Percentiles rank a stretch among this genome's conserved stretches.
Evolutionary conservation across 164 flowering plant species (phyloP).

Genomic region (Macadamia integrifolia): DNA sequence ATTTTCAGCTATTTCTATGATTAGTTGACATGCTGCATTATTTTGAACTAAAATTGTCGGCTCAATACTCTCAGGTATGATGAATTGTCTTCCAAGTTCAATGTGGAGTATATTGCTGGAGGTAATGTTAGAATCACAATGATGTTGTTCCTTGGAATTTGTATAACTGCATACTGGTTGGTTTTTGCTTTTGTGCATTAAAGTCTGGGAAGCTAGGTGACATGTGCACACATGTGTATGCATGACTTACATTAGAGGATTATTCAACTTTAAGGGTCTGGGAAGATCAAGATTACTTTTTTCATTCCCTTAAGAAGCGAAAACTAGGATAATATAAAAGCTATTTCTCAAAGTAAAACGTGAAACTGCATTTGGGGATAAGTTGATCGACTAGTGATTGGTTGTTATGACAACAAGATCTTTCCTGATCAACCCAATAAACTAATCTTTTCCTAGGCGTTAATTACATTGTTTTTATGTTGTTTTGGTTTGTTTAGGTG

Average conservation of each 20-base stretch:
- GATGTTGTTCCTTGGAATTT: not conserved
- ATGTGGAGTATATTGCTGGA: slow-evolving; percentile 82
- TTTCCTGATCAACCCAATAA: not conserved
- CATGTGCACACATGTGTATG: too few species aligned
- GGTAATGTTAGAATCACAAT: slow-evolving; percentile 31
- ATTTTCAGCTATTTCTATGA: not conserved
- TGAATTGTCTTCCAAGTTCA: slow-evolving; percentile 46
- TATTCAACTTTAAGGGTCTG: too few species aligned
- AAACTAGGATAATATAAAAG: too few species aligned
- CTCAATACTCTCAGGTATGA: slow-evolving; percentile 48
- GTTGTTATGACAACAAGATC: too few species aligned
- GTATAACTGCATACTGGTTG: not conserved
- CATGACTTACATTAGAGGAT: too few species aligned
- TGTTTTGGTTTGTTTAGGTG: slow-evolving; percentile 44
- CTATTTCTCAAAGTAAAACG: too few species aligned
- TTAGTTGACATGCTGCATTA: not conserved
- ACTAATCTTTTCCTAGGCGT: not conserved
- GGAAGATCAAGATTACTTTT: too few species aligned
- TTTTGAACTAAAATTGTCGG: slow-evolving; percentile 8
- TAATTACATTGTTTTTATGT: not conserved
- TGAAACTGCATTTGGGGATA: too few species aligned
- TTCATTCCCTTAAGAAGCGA: too few species aligned
- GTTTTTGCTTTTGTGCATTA: too few species aligned
- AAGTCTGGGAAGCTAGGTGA: too few species aligned
- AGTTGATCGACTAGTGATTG: too few species aligned